Evolutionary conservation across 2,329 filamentous ascomycete genomes (phyloP), one percentile per base, ranked within the genome.

Genomic region (Colletotrichum navitas): DNA sequence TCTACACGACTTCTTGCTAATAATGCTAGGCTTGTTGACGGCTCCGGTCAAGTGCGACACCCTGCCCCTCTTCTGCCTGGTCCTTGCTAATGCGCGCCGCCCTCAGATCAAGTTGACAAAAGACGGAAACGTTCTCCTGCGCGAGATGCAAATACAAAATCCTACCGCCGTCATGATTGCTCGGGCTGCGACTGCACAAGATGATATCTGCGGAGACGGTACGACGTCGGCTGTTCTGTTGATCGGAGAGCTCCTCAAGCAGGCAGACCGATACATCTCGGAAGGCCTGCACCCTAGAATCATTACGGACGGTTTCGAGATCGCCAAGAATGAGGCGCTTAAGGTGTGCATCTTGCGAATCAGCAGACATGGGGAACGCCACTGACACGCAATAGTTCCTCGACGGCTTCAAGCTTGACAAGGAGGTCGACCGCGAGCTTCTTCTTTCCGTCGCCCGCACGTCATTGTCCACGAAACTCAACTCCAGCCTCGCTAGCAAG

Each of bases 171-270:
- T 96, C 74, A 92, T 92, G 90, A 92, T 92, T 81, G 90, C 90
- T 68, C 85, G 90, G 80, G 94, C 95, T 78, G 96, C 96, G 69
- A 99, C 96, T 47, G 96, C 96, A 76, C 95, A 99, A 82, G 96
- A 99, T 82, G 96, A 99, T 79, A 99, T 99, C 77, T 97, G 94
- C 77, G 96, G 96, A 79, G 96, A 99, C 82, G 96, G 96, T 79
- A 99, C 96, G 77, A 99, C 96, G 52, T 98, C 94, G 58, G 95
- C 98, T 39, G 96, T 99, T 63, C 85, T 99, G 77, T 85, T 98
- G 81, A 95, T 99, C 63, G 96, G 96, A 81, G 96, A 99, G 86
- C 90, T 99, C 72, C 85, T 99, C 80, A 99, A 98, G 89, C 96
- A 99, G 86, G 96, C 96, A 72, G 93, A 98, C 82, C 90, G 96